Conservation (phyloP, 345 rosid genomes). For the Gossypium mustelinum region DNA sequence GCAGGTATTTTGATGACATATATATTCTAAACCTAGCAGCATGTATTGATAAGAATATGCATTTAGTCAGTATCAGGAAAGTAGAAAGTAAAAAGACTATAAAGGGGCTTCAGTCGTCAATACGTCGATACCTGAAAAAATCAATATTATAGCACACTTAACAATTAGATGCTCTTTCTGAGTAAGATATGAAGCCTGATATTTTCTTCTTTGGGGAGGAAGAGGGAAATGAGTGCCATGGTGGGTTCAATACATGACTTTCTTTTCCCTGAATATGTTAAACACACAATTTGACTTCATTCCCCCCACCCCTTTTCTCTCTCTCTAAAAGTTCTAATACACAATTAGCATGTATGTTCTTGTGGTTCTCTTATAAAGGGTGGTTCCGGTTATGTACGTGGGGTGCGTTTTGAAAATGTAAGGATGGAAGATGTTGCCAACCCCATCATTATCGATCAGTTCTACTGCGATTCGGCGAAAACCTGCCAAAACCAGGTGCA, state of each 20-base stretch:
- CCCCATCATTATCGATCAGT: slow-evolving; percentile 90
- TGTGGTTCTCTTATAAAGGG: slow-evolving; percentile 46
- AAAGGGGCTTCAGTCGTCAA: background rate
- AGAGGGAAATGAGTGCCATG: background rate
- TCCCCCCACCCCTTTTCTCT: too few species aligned
- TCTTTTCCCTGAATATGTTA: background rate
- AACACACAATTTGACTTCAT: too few species aligned
- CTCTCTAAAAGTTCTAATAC: background rate
- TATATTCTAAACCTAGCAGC: slow-evolving; percentile 1
- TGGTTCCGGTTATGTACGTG: slow-evolving; percentile 88
- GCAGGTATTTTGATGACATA: slow-evolving; percentile 59
- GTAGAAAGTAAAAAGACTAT: background rate
- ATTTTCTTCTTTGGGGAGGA: background rate
- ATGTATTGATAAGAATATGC: background rate
- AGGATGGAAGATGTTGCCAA: slow-evolving; percentile 72
- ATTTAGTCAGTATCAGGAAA: background rate
- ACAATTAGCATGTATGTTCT: background rate
- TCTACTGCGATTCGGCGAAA: slow-evolving; percentile 88
- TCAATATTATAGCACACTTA: background rate
- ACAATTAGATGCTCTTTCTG: background rate
- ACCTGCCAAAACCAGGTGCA: slow-evolving; percentile 81
- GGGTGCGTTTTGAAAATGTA: slow-evolving; percentile 76
- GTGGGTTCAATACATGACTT: background rate
- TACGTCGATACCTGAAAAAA: background rate
- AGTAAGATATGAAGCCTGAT: background rate